These are phyloP conservation scores for Grammothele lineata DNA, from an alignment of 768 basidiomycete genomes.

Conservation along the genomic window DNA sequence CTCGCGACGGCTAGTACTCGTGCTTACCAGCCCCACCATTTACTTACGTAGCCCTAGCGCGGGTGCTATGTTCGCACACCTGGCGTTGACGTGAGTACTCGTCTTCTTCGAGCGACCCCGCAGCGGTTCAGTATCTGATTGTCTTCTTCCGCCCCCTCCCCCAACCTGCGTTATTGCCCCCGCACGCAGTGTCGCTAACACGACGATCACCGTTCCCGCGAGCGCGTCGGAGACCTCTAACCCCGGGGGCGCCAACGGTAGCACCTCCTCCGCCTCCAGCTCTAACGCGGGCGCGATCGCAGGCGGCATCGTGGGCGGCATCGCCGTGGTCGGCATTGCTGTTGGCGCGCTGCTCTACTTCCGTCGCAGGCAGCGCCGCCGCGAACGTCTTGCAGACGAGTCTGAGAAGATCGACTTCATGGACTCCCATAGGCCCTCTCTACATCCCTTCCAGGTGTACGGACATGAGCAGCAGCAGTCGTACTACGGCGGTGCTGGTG, in stretches of 20 bases:
- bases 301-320: neutral
- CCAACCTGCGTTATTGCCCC: too few relatives aligned
- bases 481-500: too few relatives aligned
- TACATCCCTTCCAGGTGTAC: too few relatives aligned
- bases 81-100: conserved; percentile 11
- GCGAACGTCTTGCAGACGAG: neutral
- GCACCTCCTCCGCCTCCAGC: neutral
- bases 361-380: neutral
- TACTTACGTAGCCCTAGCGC: conserved; percentile 11
- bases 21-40: too few relatives aligned
- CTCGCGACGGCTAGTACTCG: too few relatives aligned
- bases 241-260: neutral
- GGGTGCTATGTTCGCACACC: conserved; percentile 12
- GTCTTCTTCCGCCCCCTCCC: too few relatives aligned
- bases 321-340: neutral
- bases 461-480: too few relatives aligned
- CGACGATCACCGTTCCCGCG: neutral
- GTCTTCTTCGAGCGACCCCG: neutral
- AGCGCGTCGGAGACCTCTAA: neutral
- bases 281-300: neutral
- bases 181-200: neutral
- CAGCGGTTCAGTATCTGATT: too few relatives aligned
- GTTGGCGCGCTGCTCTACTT: neutral
- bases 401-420: neutral
- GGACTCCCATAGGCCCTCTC: neutral